These are phyloP conservation scores for Spathaspora hagerdaliae DNA, from an alignment of 805 yeast genomes.

Conservation along the genomic window DNA sequence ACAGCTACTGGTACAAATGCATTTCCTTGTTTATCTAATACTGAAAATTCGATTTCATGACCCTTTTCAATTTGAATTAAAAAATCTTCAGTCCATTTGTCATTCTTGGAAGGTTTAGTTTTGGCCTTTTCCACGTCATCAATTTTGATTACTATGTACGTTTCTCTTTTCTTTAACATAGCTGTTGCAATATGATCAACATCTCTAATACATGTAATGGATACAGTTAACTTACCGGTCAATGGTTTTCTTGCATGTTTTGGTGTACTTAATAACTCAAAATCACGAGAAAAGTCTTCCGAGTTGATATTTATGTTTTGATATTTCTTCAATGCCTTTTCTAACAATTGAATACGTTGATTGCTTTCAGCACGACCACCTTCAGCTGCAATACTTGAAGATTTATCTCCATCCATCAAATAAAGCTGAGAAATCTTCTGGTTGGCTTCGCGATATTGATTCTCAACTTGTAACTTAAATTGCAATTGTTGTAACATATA, in stretches of 20 bases:
- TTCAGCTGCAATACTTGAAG: constrained; percentile 82
- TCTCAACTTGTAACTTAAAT: constrained; percentile 89
- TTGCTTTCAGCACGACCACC: constrained; percentile 82
- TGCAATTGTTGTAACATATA: constrained; percentile 93
- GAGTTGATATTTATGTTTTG: constrained; percentile 80
- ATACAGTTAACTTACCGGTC: constrained; percentile 72
- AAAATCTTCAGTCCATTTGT: constrained; percentile 81
- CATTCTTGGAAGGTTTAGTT: constrained; percentile 71
- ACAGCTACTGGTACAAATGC: constrained; percentile 82
- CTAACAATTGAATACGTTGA: constrained; percentile 78
- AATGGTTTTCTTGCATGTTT: constrained; percentile 78
- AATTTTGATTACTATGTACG: constrained; percentile 70
- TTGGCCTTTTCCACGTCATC: constrained; percentile 84
- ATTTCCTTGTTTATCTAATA: constrained; percentile 74
- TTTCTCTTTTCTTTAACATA: constrained; percentile 74
- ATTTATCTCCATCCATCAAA: constrained; percentile 86
- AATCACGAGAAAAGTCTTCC: constrained; percentile 63
- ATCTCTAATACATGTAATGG: constrained; percentile 76
- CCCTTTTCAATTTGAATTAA: constrained; percentile 82
- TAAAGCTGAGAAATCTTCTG: constrained; percentile 84
- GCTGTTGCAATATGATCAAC: constrained; percentile 91
- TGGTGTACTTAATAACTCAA: constrained; percentile 63
- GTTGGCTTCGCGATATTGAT: constrained; percentile 89
- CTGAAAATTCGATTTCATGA: constrained; percentile 84
- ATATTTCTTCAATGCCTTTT: constrained; percentile 79